Conservation (phyloP, 2,329 filamentous ascomycete species). For the Pseudogymnoascus sp. region DNA sequence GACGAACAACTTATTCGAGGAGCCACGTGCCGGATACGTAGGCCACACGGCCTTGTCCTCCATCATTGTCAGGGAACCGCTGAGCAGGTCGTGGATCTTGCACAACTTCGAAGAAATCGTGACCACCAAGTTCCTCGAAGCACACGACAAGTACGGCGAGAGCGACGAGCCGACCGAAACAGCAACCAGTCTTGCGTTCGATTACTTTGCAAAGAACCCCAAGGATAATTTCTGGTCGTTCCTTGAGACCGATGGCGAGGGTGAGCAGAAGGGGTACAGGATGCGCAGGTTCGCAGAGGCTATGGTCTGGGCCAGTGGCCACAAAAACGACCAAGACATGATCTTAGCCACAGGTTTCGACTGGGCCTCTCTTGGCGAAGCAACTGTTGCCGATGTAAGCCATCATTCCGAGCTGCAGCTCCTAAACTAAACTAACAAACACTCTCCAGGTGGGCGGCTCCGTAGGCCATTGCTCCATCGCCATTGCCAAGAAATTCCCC, state of each 20-base stretch:
- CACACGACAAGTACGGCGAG: background rate
- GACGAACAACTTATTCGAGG: constrained; percentile 32
- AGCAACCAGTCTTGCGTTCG: background rate
- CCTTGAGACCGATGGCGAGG: constrained; percentile 26
- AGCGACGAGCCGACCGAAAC: background rate
- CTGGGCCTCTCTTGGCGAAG: constrained; percentile 21
- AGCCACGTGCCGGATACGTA: constrained; percentile 31
- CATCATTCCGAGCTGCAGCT: background rate
- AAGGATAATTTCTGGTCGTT: constrained; percentile 24
- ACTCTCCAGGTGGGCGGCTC: constrained; percentile 19
- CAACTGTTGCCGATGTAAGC: constrained; percentile 21
- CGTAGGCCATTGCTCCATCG: constrained; percentile 20
- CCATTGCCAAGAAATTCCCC: constrained; percentile 20
- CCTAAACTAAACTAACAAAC: background rate
- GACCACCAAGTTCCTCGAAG: background rate
- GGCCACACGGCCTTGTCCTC: constrained; percentile 29
- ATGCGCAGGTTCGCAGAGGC: background rate
- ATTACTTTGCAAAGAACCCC: background rate
- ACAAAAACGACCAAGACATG: background rate
- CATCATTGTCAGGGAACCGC: constrained; percentile 32
- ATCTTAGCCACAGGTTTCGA: constrained; percentile 13
- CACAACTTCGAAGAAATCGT: background rate
- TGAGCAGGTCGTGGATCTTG: background rate
- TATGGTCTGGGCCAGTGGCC: background rate
- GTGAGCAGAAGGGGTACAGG: constrained; percentile 20